A percentile compares a stretch with the other conserved stretches of the same genome.
phyloP scores from a whole-genome alignment of 352 stramenopile species.

The Phytophthora megakarya region DNA sequence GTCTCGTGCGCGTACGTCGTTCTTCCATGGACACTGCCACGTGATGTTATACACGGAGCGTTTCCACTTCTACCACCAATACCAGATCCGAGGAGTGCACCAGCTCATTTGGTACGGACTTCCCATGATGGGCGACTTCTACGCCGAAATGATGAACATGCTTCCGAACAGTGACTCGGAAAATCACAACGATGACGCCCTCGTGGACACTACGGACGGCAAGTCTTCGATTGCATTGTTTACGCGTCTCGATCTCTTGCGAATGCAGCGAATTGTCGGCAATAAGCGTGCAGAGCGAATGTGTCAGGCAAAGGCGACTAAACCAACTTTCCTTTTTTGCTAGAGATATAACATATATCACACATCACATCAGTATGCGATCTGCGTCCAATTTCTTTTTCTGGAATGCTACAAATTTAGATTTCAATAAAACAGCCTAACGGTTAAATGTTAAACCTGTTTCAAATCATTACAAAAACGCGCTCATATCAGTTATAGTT shows the following conservation, averaged over 20 bases:
- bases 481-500: background rate
- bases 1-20: slow-evolving; percentile 68
- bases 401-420: too few relatives aligned
- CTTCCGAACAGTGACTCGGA: slow-evolving; percentile 37
- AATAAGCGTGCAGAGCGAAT: slow-evolving; percentile 73
- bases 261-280: slow-evolving; percentile 77
- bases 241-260: slow-evolving; percentile 61
- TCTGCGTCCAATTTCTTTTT: too few relatives aligned
- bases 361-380: too few relatives aligned
- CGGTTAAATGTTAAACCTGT: too few relatives aligned
- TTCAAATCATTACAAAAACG: too few relatives aligned
- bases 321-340: slow-evolving; percentile 80
- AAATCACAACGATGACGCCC: slow-evolving; percentile 31
- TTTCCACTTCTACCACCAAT: slow-evolving; percentile 89
- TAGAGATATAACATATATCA: too few relatives aligned
- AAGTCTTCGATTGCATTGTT: slow-evolving; percentile 71
- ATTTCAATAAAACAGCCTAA: too few relatives aligned
- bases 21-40: slow-evolving; percentile 79
- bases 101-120: slow-evolving; percentile 83
- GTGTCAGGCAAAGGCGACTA: slow-evolving; percentile 62
- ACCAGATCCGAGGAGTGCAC: slow-evolving; percentile 75
- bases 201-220: slow-evolving; percentile 26
- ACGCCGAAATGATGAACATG: slow-evolving; percentile 84
- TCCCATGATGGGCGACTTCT: slow-evolving; percentile 71
- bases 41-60: slow-evolving; percentile 85